Evolutionary conservation across 164 flowering plant species (phyloP).

Genomic region (Annona cherimola): DNA sequence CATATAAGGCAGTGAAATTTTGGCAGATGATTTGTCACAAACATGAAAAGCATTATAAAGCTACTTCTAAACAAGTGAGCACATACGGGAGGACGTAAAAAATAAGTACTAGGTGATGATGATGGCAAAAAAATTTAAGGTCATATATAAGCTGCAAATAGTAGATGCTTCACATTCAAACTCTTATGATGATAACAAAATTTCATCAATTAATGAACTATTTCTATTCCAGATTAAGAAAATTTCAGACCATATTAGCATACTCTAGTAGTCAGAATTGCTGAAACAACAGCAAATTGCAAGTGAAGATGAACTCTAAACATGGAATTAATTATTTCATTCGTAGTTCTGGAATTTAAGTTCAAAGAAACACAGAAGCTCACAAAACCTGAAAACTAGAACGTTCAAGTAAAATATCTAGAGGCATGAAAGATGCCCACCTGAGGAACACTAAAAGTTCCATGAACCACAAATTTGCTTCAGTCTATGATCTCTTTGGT

Average conservation of each 20-base stretch:
- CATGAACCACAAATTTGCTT: no score
- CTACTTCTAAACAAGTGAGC: no score
- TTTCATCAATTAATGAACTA: no score
- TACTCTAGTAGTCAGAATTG: not conserved
- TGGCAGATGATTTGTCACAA: not conserved
- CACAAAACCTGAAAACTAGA: no score
- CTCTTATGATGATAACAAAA: no score
- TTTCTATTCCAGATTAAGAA: not conserved
- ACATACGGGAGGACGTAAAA: not conserved
- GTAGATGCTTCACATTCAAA: not conserved
- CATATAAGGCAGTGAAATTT: not conserved
- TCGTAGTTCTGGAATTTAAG: not conserved
- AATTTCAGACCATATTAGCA: not conserved
- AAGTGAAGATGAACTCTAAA: no score
- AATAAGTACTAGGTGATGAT: not conserved
- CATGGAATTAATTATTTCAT: no score
- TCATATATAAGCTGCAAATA: not conserved
- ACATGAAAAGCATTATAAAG: not conserved
- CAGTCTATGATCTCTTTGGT: no score
- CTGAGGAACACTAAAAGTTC: no score
- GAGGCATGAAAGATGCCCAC: no score
- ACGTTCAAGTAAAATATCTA: no score
- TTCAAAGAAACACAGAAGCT: not conserved
- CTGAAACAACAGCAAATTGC: not conserved
- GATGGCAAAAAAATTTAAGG: not conserved